Evolutionary conservation across 2,329 filamentous ascomycete genomes (phyloP).

Genomic region (Harringtonia aguacate): DNA sequence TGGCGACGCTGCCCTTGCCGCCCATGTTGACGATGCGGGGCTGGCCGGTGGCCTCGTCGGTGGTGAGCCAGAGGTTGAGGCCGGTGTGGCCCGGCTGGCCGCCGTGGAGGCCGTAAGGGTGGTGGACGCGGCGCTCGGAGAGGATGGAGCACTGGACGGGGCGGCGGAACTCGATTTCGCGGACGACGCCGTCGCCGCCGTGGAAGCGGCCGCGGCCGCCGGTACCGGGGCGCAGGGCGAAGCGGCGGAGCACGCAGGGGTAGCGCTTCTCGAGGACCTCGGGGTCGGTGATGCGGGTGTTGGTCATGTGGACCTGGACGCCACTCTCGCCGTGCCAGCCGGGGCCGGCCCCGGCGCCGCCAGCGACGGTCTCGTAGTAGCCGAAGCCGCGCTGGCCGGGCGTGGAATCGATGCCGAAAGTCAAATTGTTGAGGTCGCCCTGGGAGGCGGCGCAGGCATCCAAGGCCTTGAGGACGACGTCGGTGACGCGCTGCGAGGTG

Average conservation of each 20-base stretch:
- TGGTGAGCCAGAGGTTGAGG: conserved; percentile 70
- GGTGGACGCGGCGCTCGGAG: conserved; percentile 63
- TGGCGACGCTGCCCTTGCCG: conserved; percentile 68
- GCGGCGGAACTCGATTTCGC: conserved; percentile 74
- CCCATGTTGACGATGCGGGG: conserved; percentile 61
- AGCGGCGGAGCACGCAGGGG: conserved; percentile 61
- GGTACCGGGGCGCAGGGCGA: conserved; percentile 51
- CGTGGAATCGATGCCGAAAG: conserved; percentile 70
- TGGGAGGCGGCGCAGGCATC: conserved; percentile 68
- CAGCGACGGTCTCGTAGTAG: conserved; percentile 79
- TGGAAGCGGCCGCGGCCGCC: conserved; percentile 54
- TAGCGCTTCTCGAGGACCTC: conserved; percentile 72
- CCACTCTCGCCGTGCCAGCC: conserved; percentile 64
- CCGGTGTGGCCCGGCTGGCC: conserved; percentile 71
- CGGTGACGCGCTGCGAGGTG: conserved; percentile 70
- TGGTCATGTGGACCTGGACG: conserved; percentile 81
- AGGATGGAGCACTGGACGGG: conserved; percentile 56
- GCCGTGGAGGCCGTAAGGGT: conserved; percentile 74
- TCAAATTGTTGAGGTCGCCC: conserved; percentile 76
- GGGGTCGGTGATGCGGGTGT: conserved; percentile 71
- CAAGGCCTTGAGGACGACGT: conserved; percentile 75
- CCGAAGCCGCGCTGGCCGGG: conserved; percentile 58
- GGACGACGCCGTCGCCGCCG: conserved; percentile 66
- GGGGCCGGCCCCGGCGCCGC: conserved; percentile 63
- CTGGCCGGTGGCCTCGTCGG: conserved; percentile 29